Base-by-base conservation (phyloP, 129 eudicot species). In the Logfia minima region DNA sequence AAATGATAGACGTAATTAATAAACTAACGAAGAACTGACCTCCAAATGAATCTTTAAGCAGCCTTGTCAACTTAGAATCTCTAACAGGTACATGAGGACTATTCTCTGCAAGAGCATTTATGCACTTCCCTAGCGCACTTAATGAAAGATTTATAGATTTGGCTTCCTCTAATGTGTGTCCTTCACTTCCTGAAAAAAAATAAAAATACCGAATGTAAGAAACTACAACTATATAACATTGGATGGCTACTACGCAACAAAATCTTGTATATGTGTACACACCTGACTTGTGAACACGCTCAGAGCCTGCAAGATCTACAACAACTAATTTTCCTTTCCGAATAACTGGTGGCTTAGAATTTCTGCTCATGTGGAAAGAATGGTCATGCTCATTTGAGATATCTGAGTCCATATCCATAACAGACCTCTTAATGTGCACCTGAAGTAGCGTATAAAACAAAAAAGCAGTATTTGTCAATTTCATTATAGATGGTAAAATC, bases 241-340 rank as follows among this genome's bases (percentile, higher is more conserved):
- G n/a, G 8, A 56, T 17, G 35, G 26, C 28, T 21, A 58, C 55
- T 73, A 59, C 5, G 2, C 51, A 55, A 19, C 32, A 72, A 32
- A n/a, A 56, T 31, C 19, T 29, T 31, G 4, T 29, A n/a, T 45
- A 55, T 72, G 58, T 22, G 41, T 66, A 69, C 37, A 86, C 78
- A 95, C 99, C 99, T 95, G 99, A 92, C 87, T 95, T 92, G 84
- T 95, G 92, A 73, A 88, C 86, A 34, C 99, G 97, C 74, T 95
- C 99, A 43, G 99, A 95, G 79, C 99, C 99, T 81, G 99, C 99
- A 82, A 95, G 99, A 88, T 95, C 99, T 60, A 95, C 99, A 79
- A 95, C 88, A 72, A 95, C 86, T 28, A 95, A 85, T 86, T 95
- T 95, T 75, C 99, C 97, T 88, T 86, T 95, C 26, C 99, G 90